Conservation (phyloP, 352 stramenopile species). For the Globisporangium polare region DNA sequence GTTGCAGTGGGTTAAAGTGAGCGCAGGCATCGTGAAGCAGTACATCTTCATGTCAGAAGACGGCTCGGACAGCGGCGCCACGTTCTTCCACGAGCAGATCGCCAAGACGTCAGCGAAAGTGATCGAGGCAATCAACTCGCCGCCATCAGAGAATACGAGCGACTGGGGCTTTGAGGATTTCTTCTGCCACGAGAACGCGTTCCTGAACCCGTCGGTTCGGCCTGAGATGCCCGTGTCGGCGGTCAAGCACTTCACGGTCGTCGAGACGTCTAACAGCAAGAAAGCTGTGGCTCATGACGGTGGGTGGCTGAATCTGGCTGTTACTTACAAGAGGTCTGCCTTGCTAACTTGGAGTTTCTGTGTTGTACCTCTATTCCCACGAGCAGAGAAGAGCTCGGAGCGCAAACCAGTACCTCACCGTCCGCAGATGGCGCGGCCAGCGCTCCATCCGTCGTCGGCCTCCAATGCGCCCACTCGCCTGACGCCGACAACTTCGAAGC, state of each 20-base stretch:
- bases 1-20: conserved; percentile 57
- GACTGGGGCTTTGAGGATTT: conserved; percentile 40
- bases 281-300: conserved; percentile 14
- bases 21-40: conserved; percentile 60
- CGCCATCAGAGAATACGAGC: conserved; percentile 11
- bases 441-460: conserved; percentile 17
- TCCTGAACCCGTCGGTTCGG: conserved; percentile 54
- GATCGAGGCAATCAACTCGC: conserved; percentile 30
- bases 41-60: conserved; percentile 51
- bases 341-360: too few species aligned
- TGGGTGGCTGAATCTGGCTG: too few species aligned
- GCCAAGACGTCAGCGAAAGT: conserved; percentile 37
- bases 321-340: too few species aligned
- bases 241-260: conserved; percentile 59
- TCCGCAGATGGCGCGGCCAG: conserved; percentile 36
- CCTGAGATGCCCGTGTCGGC: conserved; percentile 36
- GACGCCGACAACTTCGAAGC: conserved; percentile 24
- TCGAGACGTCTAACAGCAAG: conserved; percentile 28
- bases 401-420: conserved; percentile 46
- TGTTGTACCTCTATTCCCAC: neutral
- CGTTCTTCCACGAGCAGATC: conserved; percentile 66
- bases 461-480: conserved; percentile 22
- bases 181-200: conserved; percentile 64
- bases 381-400: conserved; percentile 14
- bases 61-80: conserved; percentile 31